Percentiles rank a stretch among this genome's conserved stretches.
These are phyloP conservation scores for Chlorella vulgaris DNA, from an alignment of 139 green algal species.

Conservation along the genomic window DNA sequence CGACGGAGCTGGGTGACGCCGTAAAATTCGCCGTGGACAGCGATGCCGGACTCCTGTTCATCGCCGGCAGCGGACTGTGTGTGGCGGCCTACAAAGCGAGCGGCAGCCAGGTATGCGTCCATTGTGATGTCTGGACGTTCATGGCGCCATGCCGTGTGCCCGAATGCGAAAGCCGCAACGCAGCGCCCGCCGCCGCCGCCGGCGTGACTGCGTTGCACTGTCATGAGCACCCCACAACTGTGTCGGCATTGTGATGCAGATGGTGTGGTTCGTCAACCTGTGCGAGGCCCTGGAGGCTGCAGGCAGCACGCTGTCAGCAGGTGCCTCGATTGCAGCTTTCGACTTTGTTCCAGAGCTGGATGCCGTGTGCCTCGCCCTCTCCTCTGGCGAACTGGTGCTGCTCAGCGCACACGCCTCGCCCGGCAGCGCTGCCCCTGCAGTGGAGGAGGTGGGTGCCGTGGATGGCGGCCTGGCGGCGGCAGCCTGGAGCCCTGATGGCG, in stretches of 20 bases:
- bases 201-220: not conserved
- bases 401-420: conserved; percentile 20
- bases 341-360: conserved; percentile 60
- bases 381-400: conserved; percentile 65
- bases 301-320: not conserved
- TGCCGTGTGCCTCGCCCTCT: conserved; percentile 56
- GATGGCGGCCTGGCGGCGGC: conserved; percentile 66
- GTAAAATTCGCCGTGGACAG: conserved; percentile 9
- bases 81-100: conserved; percentile 9
- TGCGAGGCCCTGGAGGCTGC: not conserved
- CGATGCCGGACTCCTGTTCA: conserved; percentile 8
- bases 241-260: not conserved
- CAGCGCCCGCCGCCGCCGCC: not conserved
- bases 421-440: not conserved
- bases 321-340: conserved; percentile 25
- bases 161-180: not conserved
- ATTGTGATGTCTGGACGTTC: not conserved
- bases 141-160: not conserved
- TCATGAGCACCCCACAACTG: not conserved
- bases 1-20: conserved; percentile 4
- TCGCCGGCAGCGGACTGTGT: not conserved
- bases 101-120: not conserved
- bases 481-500: conserved; percentile 84
- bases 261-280: conserved; percentile 28
- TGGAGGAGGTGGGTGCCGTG: conserved; percentile 68